Base-by-base conservation (phyloP, 2,329 filamentous ascomycete genomes). In the Xylariaceae sp. region DNA sequence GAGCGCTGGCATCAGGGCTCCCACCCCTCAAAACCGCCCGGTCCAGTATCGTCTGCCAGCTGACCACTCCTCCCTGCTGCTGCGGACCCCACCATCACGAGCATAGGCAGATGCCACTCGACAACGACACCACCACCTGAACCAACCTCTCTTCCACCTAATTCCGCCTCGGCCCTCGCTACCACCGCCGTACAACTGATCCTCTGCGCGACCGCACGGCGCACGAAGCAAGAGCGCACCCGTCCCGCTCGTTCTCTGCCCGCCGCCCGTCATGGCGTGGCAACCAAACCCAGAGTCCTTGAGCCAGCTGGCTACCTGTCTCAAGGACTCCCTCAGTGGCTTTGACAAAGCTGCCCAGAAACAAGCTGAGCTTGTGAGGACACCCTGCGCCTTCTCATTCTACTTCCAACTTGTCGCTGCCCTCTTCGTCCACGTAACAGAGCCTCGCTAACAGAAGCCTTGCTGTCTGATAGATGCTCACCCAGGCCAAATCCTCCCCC, bases 321-420 rank as follows among this genome's bases (percentile, higher is more conserved):
- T 98, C 55, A 86, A 81, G 65, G 89, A 96, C 67, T 95, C 92
- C 28, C 71, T 96, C 52, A 93, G 86, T 58, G 83, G 82, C 48
- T 81, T 84, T 57, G 77, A 94, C 62, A 79, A 79, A 57, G 69
- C 63, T 51, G 80, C 81, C 33, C 88, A 92, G 61, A 93, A 90
- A 64, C 83, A 93, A 61, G 90, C 92, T 37, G 90, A 94, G 65
- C 64, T 77, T 60, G 88, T 94, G 58, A 68, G 83, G 42, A 26
- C 15, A 17, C 29, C n/a, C 31, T 37, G 31, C 40, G 33, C 30
- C 26, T 29, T 31, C 29, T 21, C 24, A 26, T 25, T 29, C 4
- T 13, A 19, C 32, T 38, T 29, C 24, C 21, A 19, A 25, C 22
- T 31, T 29, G 37, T 43, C 40, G 33, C 47, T 32, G 29, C 19